Base-by-base conservation (phyloP, 2,329 filamentous ascomycete species). In the Sporothrix mexicana region DNA sequence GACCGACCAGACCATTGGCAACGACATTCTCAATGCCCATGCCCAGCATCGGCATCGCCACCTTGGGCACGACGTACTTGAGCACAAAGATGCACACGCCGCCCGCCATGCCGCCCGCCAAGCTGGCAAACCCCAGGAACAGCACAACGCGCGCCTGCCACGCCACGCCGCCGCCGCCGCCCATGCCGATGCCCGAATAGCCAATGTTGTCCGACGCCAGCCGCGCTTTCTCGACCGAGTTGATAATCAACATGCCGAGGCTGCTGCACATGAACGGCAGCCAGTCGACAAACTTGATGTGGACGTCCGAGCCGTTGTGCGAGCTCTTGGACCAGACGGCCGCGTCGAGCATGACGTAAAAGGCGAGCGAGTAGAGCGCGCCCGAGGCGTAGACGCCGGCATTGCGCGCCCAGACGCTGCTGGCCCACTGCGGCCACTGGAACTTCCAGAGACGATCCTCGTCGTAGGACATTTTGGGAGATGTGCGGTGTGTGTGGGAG, bases 211-310 rank as follows among this genome's bases (percentile, higher is more conserved):
- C 88, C 77, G 87, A 85, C 77, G 88, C 88, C 75, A 92, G 84
- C 70, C 90, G 87, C 74, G 88, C 84, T 82, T 92, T 91, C 82
- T 91, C 89, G 75, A 91, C 89, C 76, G 85, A 88, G 84, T 92
- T 91, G 84, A 91, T 91, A 80, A 91, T 91, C 73, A 92, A 85
- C 88, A 92, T 91, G 75, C 90, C 90, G 75, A 91, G 84, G 75
- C 86, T 85, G 76, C 86, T 88, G 83, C 91, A 91, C 80, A 91
- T 86, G 76, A 92, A 85, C 69, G 90, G 89, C 75, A 91, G 86
- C 90, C 90, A 92, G 86, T 92, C 90, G 81, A 91, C 85, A 78
- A 91, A 92, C 76, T 84, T 88, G 78, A 92, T 84, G 82, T 92
- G 89, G 73, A 88, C 82, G 80, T 86, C 82, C 72, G 88, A 90